Percentiles rank a stretch among this genome's conserved stretches.
Evolutionary conservation across 768 basidiomycete genomes (phyloP).

Genomic region (Serpula lacrymans): DNA sequence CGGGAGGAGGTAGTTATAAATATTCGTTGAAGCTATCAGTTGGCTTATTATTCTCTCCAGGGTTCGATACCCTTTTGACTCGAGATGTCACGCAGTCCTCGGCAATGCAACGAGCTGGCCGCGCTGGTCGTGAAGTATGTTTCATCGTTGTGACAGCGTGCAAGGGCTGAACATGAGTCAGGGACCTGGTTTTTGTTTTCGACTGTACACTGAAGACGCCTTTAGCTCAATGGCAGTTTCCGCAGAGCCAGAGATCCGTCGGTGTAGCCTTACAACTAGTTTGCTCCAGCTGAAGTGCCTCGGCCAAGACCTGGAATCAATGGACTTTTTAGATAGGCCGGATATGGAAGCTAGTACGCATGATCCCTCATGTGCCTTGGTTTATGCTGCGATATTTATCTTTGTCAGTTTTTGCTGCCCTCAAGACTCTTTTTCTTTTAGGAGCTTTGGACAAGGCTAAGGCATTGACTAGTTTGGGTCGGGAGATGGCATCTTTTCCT

Average conservation of each 20-base stretch:
- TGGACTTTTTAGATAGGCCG: slow-evolving; percentile 89
- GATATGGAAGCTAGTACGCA: slow-evolving; percentile 68
- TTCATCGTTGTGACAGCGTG: neutral
- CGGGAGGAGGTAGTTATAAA: slow-evolving; percentile 58
- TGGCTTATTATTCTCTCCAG: slow-evolving; percentile 43
- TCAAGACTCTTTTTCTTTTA: slow-evolving; percentile 74
- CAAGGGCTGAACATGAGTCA: slow-evolving; percentile 22
- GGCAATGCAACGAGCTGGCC: slow-evolving; percentile 91
- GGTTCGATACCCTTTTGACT: slow-evolving; percentile 83
- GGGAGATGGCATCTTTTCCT: slow-evolving; percentile 86
- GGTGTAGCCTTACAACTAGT: slow-evolving; percentile 80
- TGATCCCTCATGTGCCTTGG: neutral
- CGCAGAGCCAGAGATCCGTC: slow-evolving; percentile 85
- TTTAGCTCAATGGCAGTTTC: slow-evolving; percentile 65
- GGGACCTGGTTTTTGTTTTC: slow-evolving; percentile 85
- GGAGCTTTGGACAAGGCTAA: slow-evolving; percentile 71
- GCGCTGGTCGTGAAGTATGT: slow-evolving; percentile 88
- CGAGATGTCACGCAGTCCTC: slow-evolving; percentile 86
- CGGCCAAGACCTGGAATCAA: slow-evolving; percentile 71
- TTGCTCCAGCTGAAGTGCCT: slow-evolving; percentile 85
- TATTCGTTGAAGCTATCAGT: neutral
- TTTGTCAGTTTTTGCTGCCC: slow-evolving; percentile 51
- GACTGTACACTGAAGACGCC: slow-evolving; percentile 84
- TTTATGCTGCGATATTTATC: slow-evolving; percentile 5
- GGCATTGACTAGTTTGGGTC: slow-evolving; percentile 68